phyloP scores from a whole-genome alignment of 768 basidiomycete genomes.

The Tulasnella calospora region DNA sequence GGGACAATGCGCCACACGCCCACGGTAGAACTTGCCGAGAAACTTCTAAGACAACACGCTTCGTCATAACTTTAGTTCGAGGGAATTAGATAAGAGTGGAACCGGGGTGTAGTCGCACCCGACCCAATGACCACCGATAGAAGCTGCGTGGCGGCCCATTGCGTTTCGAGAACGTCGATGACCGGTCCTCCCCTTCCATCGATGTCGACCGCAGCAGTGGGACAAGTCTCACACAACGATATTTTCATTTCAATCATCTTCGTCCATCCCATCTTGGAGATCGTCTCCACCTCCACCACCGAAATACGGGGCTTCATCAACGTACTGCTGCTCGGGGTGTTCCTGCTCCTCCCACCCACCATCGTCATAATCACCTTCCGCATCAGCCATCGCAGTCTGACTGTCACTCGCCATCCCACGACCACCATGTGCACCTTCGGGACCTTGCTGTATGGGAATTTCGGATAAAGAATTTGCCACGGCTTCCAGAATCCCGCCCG shows the following conservation, averaged over 20 bases:
- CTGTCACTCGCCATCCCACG: conserved; percentile 23
- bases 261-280: conserved; percentile 22
- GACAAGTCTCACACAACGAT: neutral
- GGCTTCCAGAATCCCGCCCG: conserved; percentile 58
- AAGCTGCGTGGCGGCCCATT: neutral
- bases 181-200: neutral
- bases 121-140: neutral
- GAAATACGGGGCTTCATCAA: conserved; percentile 11
- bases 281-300: conserved; percentile 12
- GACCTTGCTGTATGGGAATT: conserved; percentile 27
- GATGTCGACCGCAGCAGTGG: neutral
- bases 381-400: conserved; percentile 25
- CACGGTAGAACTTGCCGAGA: neutral
- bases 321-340: conserved; percentile 1
- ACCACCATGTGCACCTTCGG: conserved; percentile 28
- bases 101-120: neutral
- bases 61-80: neutral
- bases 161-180: neutral
- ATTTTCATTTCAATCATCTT: neutral
- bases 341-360: conserved; percentile 32
- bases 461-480: conserved; percentile 46
- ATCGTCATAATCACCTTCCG: conserved; percentile 25
- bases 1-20: neutral
- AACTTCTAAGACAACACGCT: neutral
- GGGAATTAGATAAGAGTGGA: conserved; percentile 4